These are phyloP conservation scores for Geotrichum fermentans DNA, from an alignment of 1,139 yeast genomes.

Conservation along the genomic window DNA sequence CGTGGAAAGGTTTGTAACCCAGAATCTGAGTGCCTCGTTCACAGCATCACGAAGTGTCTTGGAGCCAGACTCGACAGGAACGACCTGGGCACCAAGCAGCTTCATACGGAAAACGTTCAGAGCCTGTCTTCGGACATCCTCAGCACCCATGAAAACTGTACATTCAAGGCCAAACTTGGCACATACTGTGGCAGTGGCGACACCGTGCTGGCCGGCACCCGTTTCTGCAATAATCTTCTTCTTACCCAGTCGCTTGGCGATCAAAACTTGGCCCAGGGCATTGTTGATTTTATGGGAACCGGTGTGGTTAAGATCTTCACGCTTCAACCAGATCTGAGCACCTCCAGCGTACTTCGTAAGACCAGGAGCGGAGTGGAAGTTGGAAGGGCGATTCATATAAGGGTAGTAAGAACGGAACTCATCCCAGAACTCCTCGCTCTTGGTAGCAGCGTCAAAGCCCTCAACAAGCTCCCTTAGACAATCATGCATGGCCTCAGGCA, in stretches of 20 bases:
- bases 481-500: constrained; percentile 91
- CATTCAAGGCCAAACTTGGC: constrained; percentile 95
- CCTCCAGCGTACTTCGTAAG: constrained; percentile 89
- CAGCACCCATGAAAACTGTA: constrained; percentile 98
- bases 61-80: constrained; percentile 92
- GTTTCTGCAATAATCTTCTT: constrained; percentile 92
- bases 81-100: constrained; percentile 90
- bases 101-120: constrained; percentile 96
- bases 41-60: constrained; percentile 96
- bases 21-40: constrained; percentile 89
- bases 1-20: constrained; percentile 83
- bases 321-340: constrained; percentile 94
- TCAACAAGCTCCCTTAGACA: constrained; percentile 84
- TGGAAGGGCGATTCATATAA: constrained; percentile 95
- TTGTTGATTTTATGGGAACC: constrained; percentile 97
- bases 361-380: constrained; percentile 85
- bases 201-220: constrained; percentile 99
- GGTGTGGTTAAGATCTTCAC: constrained; percentile 97
- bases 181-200: constrained; percentile 98
- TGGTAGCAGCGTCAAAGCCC: constrained; percentile 81
- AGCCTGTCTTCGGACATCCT: constrained; percentile 97
- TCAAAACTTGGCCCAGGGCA: constrained; percentile 88
- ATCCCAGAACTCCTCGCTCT: constrained; percentile 89
- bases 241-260: constrained; percentile 91
- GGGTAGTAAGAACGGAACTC: constrained; percentile 78